A percentile compares a stretch with the other conserved stretches of the same genome.
Conservation (phyloP, 345 rosid genomes). For the Clausena lansium region DNA sequence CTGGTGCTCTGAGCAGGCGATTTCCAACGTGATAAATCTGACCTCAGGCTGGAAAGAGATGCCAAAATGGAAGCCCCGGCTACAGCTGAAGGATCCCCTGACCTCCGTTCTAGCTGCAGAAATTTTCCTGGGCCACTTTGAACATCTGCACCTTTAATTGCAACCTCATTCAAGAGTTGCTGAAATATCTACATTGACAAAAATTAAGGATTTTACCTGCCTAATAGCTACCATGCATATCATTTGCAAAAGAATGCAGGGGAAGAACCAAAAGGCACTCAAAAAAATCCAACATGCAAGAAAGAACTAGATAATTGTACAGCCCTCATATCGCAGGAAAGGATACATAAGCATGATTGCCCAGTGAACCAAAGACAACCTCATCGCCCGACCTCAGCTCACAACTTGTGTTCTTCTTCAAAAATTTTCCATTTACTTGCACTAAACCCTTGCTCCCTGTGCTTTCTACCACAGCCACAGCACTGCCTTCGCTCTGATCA, state of each 20-base stretch:
- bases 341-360: conserved; percentile 90
- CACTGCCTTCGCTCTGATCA: conserved; percentile 72
- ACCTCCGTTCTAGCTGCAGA: conserved; percentile 56
- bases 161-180: conserved; percentile 48
- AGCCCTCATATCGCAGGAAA: conserved; percentile 20
- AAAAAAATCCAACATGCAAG: neutral
- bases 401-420: conserved; percentile 43
- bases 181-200: conserved; percentile 62
- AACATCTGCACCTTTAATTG: conserved; percentile 53
- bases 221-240: conserved; percentile 6
- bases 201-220: conserved; percentile 42
- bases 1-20: conserved; percentile 42
- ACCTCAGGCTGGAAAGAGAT: conserved; percentile 59
- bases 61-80: conserved; percentile 76
- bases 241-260: neutral
- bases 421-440: conserved; percentile 55
- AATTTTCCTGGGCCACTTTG: conserved; percentile 47
- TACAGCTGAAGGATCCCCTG: conserved; percentile 74
- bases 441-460: conserved; percentile 68
- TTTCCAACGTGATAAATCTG: conserved; percentile 58
- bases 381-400: conserved; percentile 78
- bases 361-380: conserved; percentile 54
- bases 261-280: conserved; percentile 13
- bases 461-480: conserved; percentile 64
- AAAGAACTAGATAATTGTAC: neutral